Percentiles rank a stretch among this genome's conserved stretches.
These are phyloP conservation scores for Tolypocladium guangdongense DNA, from an alignment of 2,329 filamentous ascomycete species.

Conservation along the genomic window DNA sequence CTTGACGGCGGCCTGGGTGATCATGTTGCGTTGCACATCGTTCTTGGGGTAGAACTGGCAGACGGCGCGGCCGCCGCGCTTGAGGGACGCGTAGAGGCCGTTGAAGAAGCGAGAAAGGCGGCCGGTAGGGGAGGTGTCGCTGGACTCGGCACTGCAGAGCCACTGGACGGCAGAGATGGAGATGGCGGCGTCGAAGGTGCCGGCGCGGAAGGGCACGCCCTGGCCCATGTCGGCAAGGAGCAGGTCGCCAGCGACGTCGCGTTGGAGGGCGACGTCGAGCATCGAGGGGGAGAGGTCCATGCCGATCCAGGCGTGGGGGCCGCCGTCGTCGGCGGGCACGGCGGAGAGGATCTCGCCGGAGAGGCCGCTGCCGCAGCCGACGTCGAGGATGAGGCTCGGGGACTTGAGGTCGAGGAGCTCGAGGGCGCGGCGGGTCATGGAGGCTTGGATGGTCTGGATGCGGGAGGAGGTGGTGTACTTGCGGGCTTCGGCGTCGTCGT, in stretches of 20 bases:
- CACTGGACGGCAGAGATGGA: slow-evolving; percentile 96
- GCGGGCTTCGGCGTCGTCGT: slow-evolving; percentile 87
- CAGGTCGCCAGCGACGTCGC: slow-evolving; percentile 89
- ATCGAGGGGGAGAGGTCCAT: slow-evolving; percentile 95
- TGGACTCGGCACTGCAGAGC: slow-evolving; percentile 91
- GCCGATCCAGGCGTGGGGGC: slow-evolving; percentile 91
- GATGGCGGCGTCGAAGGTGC: slow-evolving; percentile 89
- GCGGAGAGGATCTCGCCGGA: slow-evolving; percentile 86
- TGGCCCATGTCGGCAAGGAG: slow-evolving; percentile 92
- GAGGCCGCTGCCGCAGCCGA: slow-evolving; percentile 93
- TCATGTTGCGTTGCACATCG: slow-evolving; percentile 82
- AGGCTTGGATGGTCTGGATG: slow-evolving; percentile 88
- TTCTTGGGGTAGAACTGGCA: slow-evolving; percentile 99
- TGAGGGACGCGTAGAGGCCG: slow-evolving; percentile 74
- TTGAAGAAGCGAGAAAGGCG: slow-evolving; percentile 83
- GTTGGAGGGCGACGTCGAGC: slow-evolving; percentile 86
- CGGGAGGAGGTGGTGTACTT: slow-evolving; percentile 97
- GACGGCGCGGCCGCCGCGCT: slow-evolving; percentile 77
- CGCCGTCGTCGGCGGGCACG: slow-evolving; percentile 57
- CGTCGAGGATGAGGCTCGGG: slow-evolving; percentile 83
- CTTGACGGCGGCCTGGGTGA: slow-evolving; percentile 77
- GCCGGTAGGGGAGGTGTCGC: slow-evolving; percentile 69
- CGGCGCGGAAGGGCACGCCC: slow-evolving; percentile 84
- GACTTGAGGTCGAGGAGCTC: slow-evolving; percentile 72
- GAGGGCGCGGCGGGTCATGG: slow-evolving; percentile 89